Base-by-base conservation (phyloP, 1,284 basidiomycete species). In the Austroboletus niveus region DNA sequence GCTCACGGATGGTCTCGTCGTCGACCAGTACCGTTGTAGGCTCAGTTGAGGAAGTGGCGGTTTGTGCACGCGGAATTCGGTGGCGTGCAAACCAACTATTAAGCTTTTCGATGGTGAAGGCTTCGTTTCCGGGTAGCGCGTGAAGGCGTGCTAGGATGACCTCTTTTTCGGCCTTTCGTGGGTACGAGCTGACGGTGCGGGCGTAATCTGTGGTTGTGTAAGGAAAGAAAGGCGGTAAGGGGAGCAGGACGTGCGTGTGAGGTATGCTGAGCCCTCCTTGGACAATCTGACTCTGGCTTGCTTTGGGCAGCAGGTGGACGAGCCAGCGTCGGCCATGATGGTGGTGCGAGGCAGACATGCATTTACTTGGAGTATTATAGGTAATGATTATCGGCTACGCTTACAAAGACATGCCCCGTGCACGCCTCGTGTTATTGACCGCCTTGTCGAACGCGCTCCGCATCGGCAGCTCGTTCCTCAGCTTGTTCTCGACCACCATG, bases 401-500 rank as follows among this genome's bases (percentile, higher is more conserved):
- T 62, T 63, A 66, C 51, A 70, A 48, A 49, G 69, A 63, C 43
- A 42, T 22, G 43, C 66, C 53, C 47, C 68, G 68, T 57, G 67
- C 60, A 48, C 65, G 65, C 27, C 34, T 20, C 6, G 5, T 10
- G 3, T 3, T 24, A 17, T 10, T 48, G 40, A 79, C 51, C 0
- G 76, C 76, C 1, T 52, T 64, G 49, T 80, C 72, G 78, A 81
- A 82, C 11, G 72, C 75, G 34, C 60, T 76, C 58, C 69, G 65
- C 49, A 85, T 70, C 14, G 82, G 83, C 83, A 1, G 60, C 71
- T 32, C 75, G 49, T 70, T 73, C 64, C 74, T 78, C 30, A 88
- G 68, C 57, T 76, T 78, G 36, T 71, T 71, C 68, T 88, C 86
- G 8, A 89, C 75, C 45, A 87, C 69, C 61, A 87, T 75, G 38